Evolutionary conservation across 106 monocot genomes (phyloP).

Genomic region (Allium cepa): DNA sequence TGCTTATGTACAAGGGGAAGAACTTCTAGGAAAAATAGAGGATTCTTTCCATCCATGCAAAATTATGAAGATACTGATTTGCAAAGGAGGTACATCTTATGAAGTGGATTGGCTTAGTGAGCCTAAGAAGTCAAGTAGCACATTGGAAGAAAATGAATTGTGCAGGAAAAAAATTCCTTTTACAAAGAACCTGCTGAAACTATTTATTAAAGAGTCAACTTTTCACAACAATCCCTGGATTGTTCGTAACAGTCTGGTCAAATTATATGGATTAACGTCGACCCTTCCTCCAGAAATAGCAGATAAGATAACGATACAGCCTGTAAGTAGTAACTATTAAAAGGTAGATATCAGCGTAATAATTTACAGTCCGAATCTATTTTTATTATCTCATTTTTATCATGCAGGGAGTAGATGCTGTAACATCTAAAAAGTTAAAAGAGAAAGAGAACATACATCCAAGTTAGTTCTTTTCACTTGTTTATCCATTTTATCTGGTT

Average conservation of each 20-base stretch:
- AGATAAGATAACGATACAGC: constrained; percentile 6
- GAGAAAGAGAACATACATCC: background rate
- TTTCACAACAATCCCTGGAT: constrained; percentile 16
- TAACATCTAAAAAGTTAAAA: background rate
- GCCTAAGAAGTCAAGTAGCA: constrained; percentile 2
- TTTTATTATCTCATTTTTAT: background rate
- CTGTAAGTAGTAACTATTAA: background rate
- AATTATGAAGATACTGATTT: background rate
- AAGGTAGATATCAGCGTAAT: too few species aligned
- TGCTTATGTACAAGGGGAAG: constrained; percentile 9
- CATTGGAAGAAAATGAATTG: constrained; percentile 4
- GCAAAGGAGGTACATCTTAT: constrained; percentile 3
- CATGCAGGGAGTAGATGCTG: background rate
- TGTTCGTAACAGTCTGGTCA: constrained; percentile 6
- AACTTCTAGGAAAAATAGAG: constrained; percentile 5
- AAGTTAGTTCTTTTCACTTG: background rate
- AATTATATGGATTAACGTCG: constrained; percentile 6
- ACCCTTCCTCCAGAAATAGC: background rate
- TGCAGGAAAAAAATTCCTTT: constrained; percentile 13
- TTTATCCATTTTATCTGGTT: too few species aligned
- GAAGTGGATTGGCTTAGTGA: constrained; percentile 14
- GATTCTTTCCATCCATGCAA: constrained; percentile 9
- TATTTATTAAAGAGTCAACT: constrained; percentile 24
- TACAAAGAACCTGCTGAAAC: constrained; percentile 10
- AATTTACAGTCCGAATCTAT: background rate